Evolutionary conservation across 176 grass and related monocot species (phyloP).

Genomic region (Oryza coarctata): DNA sequence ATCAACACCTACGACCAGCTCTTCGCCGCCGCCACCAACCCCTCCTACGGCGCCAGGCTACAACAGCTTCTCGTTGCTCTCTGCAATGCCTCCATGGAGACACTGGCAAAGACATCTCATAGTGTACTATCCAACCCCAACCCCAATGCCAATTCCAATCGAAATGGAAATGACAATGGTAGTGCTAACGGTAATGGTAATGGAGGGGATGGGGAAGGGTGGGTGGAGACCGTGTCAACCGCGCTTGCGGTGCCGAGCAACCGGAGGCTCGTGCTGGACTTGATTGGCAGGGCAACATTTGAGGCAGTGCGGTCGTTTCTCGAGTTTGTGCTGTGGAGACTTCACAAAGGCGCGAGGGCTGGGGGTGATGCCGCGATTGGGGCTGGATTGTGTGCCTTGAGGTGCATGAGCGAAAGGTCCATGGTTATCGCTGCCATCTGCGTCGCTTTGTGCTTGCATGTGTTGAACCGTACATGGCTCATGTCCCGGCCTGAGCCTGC

Average conservation of each 20-base stretch:
- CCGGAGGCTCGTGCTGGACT: conserved; percentile 59
- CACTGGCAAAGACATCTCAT: conserved; percentile 71
- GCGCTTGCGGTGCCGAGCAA: conserved; percentile 57
- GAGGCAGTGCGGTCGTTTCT: conserved; percentile 85
- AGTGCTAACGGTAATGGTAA: neutral
- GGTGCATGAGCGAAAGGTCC: conserved; percentile 54
- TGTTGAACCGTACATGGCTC: conserved; percentile 52
- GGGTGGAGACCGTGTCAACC: conserved; percentile 52
- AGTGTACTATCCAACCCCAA: conserved; percentile 33
- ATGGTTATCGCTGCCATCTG: conserved; percentile 62
- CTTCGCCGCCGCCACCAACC: conserved; percentile 83
- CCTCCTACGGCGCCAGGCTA: conserved; percentile 57
- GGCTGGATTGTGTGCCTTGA: conserved; percentile 45
- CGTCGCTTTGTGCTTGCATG: conserved; percentile 70
- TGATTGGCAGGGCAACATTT: conserved; percentile 70
- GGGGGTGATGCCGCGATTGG: conserved; percentile 43
- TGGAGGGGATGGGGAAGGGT: conserved; percentile 28
- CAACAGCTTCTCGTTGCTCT: conserved; percentile 59
- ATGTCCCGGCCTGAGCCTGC: conserved; percentile 28
- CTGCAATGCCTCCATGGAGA: conserved; percentile 68
- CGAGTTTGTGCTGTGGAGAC: conserved; percentile 74
- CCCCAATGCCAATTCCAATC: neutral
- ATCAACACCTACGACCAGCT: conserved; percentile 92
- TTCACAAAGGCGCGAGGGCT: conserved; percentile 39
- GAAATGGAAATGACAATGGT: neutral